phyloP scores from a whole-genome alignment of 768 basidiomycete species.

The Chiua virens region DNA sequence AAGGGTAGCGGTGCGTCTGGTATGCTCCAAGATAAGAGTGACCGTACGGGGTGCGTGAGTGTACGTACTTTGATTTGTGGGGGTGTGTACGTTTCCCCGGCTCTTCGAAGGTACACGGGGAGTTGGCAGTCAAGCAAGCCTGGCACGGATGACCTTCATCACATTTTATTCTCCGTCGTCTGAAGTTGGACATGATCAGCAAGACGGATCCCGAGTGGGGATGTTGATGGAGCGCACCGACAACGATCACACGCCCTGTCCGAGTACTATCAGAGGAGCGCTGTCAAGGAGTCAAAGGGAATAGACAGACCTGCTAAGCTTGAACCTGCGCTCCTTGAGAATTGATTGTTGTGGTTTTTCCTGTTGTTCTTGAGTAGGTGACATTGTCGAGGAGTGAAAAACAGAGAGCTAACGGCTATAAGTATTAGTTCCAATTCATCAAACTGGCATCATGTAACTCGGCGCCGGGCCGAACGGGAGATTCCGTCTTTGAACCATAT shows the following conservation, averaged over 20 bases:
- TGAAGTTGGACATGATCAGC: constrained; percentile 26
- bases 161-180: constrained; percentile 82
- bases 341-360: constrained; percentile 49
- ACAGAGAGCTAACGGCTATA: constrained; percentile 13
- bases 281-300: not conserved
- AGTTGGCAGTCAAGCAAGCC: constrained; percentile 80
- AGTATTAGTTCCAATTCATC: constrained; percentile 24
- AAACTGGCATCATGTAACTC: constrained; percentile 2
- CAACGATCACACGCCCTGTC: constrained; percentile 86
- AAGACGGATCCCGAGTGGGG: not conserved
- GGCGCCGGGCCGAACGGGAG: constrained; percentile 28
- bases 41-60: not conserved
- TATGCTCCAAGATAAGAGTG: constrained; percentile 2
- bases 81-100: constrained; percentile 83
- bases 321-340: constrained; percentile 82
- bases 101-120: constrained; percentile 84
- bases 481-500: constrained; percentile 25
- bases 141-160: constrained; percentile 90
- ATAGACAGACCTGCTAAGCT: constrained; percentile 70
- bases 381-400: constrained; percentile 22
- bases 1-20: constrained; percentile 75
- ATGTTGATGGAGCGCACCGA: constrained; percentile 55
- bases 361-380: constrained; percentile 35
- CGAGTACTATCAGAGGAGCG: constrained; percentile 9
- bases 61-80: constrained; percentile 81